Evolutionary conservation across 164 flowering plant genomes (phyloP).

Genomic region (Vitis amurensis): DNA sequence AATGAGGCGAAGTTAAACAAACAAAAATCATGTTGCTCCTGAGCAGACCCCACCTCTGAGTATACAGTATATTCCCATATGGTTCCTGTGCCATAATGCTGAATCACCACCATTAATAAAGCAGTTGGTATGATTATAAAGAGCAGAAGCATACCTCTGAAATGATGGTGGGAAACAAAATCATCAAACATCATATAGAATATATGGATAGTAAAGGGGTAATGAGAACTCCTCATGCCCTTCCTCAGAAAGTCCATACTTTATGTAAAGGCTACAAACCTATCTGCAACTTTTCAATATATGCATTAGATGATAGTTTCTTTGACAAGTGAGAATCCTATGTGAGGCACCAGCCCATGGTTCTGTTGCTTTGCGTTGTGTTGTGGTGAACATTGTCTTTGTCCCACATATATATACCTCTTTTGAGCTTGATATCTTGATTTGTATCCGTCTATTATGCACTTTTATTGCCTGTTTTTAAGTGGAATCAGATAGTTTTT

Average conservation of each 20-base stretch:
- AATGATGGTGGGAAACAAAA: conserved; percentile 10
- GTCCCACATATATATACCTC: too few species aligned
- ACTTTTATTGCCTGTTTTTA: too few species aligned
- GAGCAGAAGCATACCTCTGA: conserved; percentile 6
- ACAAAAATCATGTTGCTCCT: too few species aligned
- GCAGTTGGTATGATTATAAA: not conserved
- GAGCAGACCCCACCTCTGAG: too few species aligned
- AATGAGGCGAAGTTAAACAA: too few species aligned
- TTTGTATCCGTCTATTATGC: too few species aligned
- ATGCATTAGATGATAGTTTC: not conserved
- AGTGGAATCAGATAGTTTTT: too few species aligned
- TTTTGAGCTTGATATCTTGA: too few species aligned
- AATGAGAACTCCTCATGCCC: conserved; percentile 13
- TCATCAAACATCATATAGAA: not conserved
- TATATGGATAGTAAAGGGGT: not conserved
- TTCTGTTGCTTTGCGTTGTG: not conserved
- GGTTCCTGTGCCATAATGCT: not conserved
- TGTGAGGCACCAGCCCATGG: not conserved
- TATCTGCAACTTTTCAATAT: not conserved
- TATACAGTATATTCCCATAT: too few species aligned
- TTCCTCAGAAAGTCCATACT: conserved; percentile 15
- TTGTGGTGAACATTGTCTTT: too few species aligned
- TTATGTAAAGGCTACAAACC: not conserved
- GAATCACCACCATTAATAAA: not conserved
- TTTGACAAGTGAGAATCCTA: not conserved